Evolutionary conservation across 148 eudicot genomes (phyloP).

Genomic region (Diospyros kaki): DNA sequence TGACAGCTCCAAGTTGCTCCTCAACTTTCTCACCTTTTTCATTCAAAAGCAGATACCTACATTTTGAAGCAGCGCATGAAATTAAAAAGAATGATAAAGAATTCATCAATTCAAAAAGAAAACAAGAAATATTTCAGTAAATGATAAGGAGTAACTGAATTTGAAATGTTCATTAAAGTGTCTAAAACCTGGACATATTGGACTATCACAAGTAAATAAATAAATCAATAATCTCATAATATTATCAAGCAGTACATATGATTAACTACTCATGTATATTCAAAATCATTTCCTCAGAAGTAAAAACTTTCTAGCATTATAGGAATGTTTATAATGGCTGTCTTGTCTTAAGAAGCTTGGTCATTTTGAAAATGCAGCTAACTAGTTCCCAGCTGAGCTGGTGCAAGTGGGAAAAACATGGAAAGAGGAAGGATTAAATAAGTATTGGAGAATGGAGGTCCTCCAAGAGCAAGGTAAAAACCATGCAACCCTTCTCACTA

Average conservation of each 20-base stretch:
- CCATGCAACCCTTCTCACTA: not conserved
- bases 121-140: not conserved
- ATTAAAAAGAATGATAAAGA: not conserved
- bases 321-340: not conserved
- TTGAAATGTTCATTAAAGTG: conserved; percentile 4
- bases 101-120: not conserved
- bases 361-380: not conserved
- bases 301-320: too few species aligned
- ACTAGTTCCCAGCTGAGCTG: not conserved
- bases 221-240: not conserved
- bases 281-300: not conserved
- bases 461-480: not conserved
- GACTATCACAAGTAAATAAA: not conserved
- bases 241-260: not conserved
- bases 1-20: conserved; percentile 77
- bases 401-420: too few species aligned
- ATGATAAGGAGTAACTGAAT: not conserved
- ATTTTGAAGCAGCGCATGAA: conserved; percentile 11
- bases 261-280: not conserved
- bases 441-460: not conserved
- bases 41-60: conserved; percentile 80
- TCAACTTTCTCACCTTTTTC: conserved; percentile 82
- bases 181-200: not conserved
- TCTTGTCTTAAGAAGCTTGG: not conserved
- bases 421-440: not conserved